A percentile compares a stretch with the other conserved stretches of the same genome.
Conservation (phyloP, 2,329 filamentous ascomycete genomes). For the Fonsecaea pedrosoi region DNA sequence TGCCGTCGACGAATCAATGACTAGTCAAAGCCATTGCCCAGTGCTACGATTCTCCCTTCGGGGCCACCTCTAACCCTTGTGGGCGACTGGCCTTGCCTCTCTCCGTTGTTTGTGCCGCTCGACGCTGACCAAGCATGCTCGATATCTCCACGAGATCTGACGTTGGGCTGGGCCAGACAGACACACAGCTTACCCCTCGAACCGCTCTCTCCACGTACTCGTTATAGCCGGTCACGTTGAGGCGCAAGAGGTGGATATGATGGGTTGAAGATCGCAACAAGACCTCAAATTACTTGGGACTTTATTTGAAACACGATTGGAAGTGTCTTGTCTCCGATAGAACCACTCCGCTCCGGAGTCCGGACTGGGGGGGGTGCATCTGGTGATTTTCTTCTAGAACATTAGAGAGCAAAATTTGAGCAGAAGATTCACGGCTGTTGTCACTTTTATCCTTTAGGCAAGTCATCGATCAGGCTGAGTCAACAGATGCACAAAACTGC, state of each 20-base stretch:
- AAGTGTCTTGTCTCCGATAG: background rate
- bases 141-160: background rate
- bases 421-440: background rate
- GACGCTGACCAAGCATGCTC: constrained; percentile 2
- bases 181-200: background rate
- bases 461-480: constrained; percentile 1
- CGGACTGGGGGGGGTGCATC: too few relatives aligned
- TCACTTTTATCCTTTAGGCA: background rate
- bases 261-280: background rate
- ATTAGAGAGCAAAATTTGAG: background rate
- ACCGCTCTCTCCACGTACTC: background rate
- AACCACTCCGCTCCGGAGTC: background rate
- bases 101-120: background rate
- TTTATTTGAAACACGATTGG: background rate
- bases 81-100: background rate
- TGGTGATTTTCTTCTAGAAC: background rate
- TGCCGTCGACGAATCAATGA: constrained; percentile 3
- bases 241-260: background rate
- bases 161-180: background rate
- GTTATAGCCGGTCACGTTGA: background rate
- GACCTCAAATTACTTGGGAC: background rate
- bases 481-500: background rate
- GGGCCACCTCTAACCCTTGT: background rate
- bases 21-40: background rate
- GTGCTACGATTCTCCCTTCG: background rate